Conservation (phyloP, 345 rosid genomes). For the Heritiera littoralis region DNA sequence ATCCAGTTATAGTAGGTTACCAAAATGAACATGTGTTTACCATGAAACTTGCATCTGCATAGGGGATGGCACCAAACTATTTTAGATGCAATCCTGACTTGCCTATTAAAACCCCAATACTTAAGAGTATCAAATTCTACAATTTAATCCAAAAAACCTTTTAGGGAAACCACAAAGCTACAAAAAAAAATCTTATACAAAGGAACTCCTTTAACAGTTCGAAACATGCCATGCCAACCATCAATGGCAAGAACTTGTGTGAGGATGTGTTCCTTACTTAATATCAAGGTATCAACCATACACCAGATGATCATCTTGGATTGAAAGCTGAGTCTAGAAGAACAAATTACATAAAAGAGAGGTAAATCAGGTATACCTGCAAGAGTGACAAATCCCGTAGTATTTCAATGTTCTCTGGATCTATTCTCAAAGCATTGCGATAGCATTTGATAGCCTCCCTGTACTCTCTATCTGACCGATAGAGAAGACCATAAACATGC, state of each 20-base stretch:
- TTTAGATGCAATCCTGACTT: background rate
- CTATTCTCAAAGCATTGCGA: constrained; percentile 89
- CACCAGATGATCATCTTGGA: background rate
- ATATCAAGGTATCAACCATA: background rate
- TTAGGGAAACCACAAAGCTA: background rate
- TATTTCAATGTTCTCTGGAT: constrained; percentile 98
- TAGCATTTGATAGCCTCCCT: constrained; percentile 99
- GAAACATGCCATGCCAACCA: background rate
- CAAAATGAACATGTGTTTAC: background rate
- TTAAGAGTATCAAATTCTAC: background rate
- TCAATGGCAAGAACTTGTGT: background rate
- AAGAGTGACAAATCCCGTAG: constrained; percentile 90
- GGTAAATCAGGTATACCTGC: constrained; percentile 54
- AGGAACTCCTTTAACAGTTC: background rate
- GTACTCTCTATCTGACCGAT: constrained; percentile 98
- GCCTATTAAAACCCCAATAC: background rate
- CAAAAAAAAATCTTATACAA: background rate
- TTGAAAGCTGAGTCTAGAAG: background rate
- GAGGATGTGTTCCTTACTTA: background rate
- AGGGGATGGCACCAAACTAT: background rate
- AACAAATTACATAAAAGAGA: background rate
- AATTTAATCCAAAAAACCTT: background rate
- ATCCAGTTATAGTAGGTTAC: background rate
- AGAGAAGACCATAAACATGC: constrained; percentile 98
- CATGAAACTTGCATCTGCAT: background rate